These are phyloP conservation scores for Raffaelea deltoideospora DNA, from an alignment of 2,329 filamentous ascomycete species.

Conservation along the genomic window DNA sequence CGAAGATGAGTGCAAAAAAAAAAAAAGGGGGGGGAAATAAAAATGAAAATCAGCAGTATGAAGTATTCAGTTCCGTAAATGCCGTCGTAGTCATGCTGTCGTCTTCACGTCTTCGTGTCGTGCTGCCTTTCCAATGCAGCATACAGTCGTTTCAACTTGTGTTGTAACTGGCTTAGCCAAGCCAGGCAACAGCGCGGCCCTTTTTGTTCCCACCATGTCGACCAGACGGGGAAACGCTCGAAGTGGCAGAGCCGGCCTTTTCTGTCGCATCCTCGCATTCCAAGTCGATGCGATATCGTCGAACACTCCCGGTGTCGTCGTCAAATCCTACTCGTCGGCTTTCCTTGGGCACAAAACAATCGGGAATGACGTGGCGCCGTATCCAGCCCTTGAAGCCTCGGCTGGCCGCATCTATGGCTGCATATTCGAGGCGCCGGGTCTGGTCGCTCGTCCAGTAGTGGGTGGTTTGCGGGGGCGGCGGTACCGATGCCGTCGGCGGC, in stretches of 20 bases:
- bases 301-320: conserved; percentile 47
- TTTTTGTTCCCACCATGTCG: conserved; percentile 1
- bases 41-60: background rate
- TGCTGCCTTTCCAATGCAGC: background rate
- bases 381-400: conserved; percentile 46
- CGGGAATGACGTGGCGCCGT: conserved; percentile 39
- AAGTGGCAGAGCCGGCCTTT: conserved; percentile 8
- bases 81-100: background rate
- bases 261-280: conserved; percentile 26
- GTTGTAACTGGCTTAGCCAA: too few species aligned
- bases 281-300: conserved; percentile 44
- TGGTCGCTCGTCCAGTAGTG: conserved; percentile 54
- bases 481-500: background rate
- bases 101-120: background rate
- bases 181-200: background rate
- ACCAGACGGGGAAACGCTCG: too few species aligned
- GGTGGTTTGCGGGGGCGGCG: conserved; percentile 37
- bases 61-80: background rate
- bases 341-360: conserved; percentile 40
- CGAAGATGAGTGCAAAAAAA: background rate
- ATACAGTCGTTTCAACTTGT: background rate
- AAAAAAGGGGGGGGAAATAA: background rate
- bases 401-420: conserved; percentile 48
- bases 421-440: conserved; percentile 48
- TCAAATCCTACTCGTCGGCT: conserved; percentile 39